Evolutionary conservation across 2,329 filamentous ascomycete species (phyloP).

Genomic region (Hypoxylon sp.): DNA sequence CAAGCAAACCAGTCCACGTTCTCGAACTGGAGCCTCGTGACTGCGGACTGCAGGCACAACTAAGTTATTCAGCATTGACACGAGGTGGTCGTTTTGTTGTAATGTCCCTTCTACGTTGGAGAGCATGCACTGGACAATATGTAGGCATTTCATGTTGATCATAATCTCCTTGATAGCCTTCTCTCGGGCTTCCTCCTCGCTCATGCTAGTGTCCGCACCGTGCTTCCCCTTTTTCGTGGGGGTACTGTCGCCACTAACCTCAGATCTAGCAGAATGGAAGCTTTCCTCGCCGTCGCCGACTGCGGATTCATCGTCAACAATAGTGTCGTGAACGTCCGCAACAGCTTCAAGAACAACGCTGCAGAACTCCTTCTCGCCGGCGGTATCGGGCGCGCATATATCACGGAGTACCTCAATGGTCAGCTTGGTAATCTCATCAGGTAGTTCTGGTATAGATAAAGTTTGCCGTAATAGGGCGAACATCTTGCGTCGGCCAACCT

Average conservation of each 20-base stretch:
- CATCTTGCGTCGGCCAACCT: constrained; percentile 96
- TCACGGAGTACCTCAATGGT: constrained; percentile 84
- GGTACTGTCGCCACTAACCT: constrained; percentile 78
- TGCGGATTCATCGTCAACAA: constrained; percentile 78
- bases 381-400: constrained; percentile 82
- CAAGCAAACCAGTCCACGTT: constrained; percentile 89
- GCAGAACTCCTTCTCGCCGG: constrained; percentile 86
- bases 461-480: constrained; percentile 90
- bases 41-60: constrained; percentile 95
- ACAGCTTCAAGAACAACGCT: constrained; percentile 92
- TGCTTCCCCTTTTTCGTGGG: constrained; percentile 64
- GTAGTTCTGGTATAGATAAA: constrained; percentile 86
- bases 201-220: constrained; percentile 61
- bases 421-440: constrained; percentile 93
- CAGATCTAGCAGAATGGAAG: constrained; percentile 93
- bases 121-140: constrained; percentile 98
- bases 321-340: constrained; percentile 95
- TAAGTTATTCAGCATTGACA: constrained; percentile 97
- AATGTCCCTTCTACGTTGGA: constrained; percentile 91
- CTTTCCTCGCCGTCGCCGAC: constrained; percentile 77
- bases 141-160: constrained; percentile 98
- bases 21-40: constrained; percentile 91
- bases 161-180: constrained; percentile 92
- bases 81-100: constrained; percentile 90
- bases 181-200: constrained; percentile 75